These are phyloP conservation scores for Protostelium mycophagum DNA, from an alignment of 78 protist species.

Conservation along the genomic window DNA sequence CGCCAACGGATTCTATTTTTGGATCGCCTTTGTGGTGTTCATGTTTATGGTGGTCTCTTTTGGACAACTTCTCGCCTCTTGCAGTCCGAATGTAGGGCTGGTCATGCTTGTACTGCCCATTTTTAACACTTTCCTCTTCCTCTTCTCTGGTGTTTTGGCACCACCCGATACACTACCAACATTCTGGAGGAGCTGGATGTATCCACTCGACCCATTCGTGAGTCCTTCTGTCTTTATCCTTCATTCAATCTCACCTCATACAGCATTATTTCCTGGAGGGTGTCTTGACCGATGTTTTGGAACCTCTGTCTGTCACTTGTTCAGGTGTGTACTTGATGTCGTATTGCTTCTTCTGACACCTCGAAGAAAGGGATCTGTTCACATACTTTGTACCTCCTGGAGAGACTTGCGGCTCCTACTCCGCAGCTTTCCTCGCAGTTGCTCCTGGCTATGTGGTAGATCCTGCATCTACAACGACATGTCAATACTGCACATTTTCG, in stretches of 20 bases:
- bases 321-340: no score
- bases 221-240: background rate
- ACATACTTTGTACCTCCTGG: constrained; percentile 25
- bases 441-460: constrained; percentile 13
- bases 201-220: constrained; percentile 20
- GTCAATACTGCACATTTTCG: constrained; percentile 28
- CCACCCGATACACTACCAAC: background rate
- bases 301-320: constrained; percentile 3
- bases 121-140: background rate
- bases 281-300: constrained; percentile 24
- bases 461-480: background rate
- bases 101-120: background rate
- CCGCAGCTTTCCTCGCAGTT: constrained; percentile 5
- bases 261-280: constrained; percentile 41
- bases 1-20: constrained; percentile 10
- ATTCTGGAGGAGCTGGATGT: constrained; percentile 16
- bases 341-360: no score
- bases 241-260: background rate
- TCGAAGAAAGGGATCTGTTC: constrained; percentile 7
- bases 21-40: background rate
- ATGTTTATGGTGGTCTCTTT: background rate
- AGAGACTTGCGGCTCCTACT: constrained; percentile 13
- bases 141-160: background rate
- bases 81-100: background rate
- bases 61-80: constrained; percentile 4